These are phyloP conservation scores for Elaeagnus macrophylla DNA, from an alignment of 306 rosid species.

Conservation along the genomic window DNA sequence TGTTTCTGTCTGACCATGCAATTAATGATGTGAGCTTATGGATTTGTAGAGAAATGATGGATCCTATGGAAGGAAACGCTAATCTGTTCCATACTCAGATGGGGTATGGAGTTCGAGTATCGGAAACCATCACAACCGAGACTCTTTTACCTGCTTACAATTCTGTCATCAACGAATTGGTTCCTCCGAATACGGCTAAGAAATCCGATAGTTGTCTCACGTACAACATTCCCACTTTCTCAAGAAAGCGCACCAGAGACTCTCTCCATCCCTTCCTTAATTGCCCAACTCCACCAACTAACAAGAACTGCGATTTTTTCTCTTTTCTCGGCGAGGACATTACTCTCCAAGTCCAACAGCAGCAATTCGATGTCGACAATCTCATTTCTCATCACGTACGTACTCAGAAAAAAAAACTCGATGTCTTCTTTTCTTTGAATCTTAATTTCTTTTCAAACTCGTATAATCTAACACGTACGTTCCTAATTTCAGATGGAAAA, in stretches of 20 bases:
- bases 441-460: no score
- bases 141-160: constrained; percentile 34
- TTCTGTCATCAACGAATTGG: constrained; percentile 24
- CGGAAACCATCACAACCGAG: constrained; percentile 36
- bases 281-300: constrained; percentile 12
- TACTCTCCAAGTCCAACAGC: constrained; percentile 57
- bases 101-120: constrained; percentile 42
- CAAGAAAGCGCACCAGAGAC: constrained; percentile 66
- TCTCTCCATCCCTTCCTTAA: constrained; percentile 24
- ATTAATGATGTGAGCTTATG: background rate
- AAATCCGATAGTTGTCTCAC: constrained; percentile 68
- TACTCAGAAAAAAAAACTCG: background rate
- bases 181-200: constrained; percentile 35
- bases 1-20: background rate
- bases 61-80: constrained; percentile 30
- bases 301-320: constrained; percentile 36
- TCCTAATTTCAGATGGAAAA: constrained; percentile 54
- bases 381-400: constrained; percentile 61
- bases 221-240: constrained; percentile 23
- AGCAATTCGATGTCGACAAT: constrained; percentile 53
- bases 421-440: background rate
- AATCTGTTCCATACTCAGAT: constrained; percentile 32
- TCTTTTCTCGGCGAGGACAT: constrained; percentile 81
- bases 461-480: no score
- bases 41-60: constrained; percentile 47